These are phyloP conservation scores for Akebia trifoliata DNA, from an alignment of 164 flowering plant species.

Conservation along the genomic window DNA sequence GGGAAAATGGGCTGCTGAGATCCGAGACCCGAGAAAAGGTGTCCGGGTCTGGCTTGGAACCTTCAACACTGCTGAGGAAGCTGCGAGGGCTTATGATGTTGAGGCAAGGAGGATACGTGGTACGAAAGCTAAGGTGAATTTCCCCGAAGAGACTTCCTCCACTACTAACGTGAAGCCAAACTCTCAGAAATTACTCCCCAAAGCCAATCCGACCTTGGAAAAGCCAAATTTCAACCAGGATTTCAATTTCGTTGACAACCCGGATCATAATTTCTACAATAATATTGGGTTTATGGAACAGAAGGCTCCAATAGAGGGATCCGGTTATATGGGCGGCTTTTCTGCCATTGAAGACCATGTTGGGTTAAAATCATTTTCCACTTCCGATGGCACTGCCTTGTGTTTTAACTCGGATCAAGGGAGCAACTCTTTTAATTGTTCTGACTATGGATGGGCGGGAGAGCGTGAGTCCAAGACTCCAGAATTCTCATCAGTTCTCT, in stretches of 20 bases:
- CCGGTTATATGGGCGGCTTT: slow-evolving; percentile 22
- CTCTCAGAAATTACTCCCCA: slow-evolving; percentile 26
- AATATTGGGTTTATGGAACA: slow-evolving; percentile 42
- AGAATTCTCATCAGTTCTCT: slow-evolving; percentile 58
- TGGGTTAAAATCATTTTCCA: slow-evolving; percentile 25
- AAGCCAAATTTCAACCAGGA: slow-evolving; percentile 29
- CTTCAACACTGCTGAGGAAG: slow-evolving; percentile 97
- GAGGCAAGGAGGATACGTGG: slow-evolving; percentile 94
- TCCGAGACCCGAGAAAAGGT: slow-evolving; percentile 93
- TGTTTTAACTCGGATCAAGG: slow-evolving; percentile 68
- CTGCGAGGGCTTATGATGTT: slow-evolving; percentile 97
- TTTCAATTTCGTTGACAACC: slow-evolving; percentile 27
- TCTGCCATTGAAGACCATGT: slow-evolving; percentile 19
- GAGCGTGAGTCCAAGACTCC: slow-evolving; percentile 53
- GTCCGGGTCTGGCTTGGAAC: slow-evolving; percentile 99
- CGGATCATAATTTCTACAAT: slow-evolving; percentile 29
- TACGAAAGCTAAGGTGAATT: slow-evolving; percentile 93
- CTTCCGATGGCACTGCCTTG: slow-evolving; percentile 24
- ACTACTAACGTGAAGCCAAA: slow-evolving; percentile 33
- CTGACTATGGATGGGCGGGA: slow-evolving; percentile 73
- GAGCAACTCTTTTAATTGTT: slow-evolving; percentile 69
- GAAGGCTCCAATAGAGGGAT: slow-evolving; percentile 42
- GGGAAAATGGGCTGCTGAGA: slow-evolving; percentile 99
- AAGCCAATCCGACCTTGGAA: slow-evolving; percentile 18
- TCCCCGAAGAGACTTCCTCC: slow-evolving; percentile 57